These are phyloP conservation scores for Cylindricascospora bacillispora DNA, from an alignment of 1,139 yeast genomes.

Conservation along the genomic window DNA sequence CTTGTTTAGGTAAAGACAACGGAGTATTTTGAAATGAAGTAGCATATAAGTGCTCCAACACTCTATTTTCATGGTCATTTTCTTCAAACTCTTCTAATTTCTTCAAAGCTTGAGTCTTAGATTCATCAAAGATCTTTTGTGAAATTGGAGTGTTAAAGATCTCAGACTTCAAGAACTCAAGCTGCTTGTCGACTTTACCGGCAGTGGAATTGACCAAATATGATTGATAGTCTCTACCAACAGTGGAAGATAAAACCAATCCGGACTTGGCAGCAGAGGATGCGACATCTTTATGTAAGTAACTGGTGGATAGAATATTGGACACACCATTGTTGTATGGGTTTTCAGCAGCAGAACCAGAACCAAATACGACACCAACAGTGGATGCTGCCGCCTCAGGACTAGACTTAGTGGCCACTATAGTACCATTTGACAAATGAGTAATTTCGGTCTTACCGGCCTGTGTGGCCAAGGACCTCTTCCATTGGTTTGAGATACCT, in stretches of 20 bases:
- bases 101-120: conserved; percentile 28
- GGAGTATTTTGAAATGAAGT: conserved; percentile 81
- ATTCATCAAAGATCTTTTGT: conserved; percentile 12
- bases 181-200: conserved; percentile 36
- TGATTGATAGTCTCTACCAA: conserved; percentile 44
- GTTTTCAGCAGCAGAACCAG: conserved; percentile 71
- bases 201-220: conserved; percentile 37
- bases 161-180: conserved; percentile 22
- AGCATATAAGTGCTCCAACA: conserved; percentile 61
- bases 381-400: conserved; percentile 44
- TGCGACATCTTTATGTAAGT: conserved; percentile 27
- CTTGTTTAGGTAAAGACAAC: conserved; percentile 59
- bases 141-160: conserved; percentile 3
- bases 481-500: conserved; percentile 15
- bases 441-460: conserved; percentile 50
- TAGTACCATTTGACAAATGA: conserved; percentile 57
- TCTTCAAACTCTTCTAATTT: conserved; percentile 31
- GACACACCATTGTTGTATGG: conserved; percentile 72
- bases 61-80: conserved; percentile 29
- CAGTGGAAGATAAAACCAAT: conserved; percentile 33
- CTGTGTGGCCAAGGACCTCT: conserved; percentile 35
- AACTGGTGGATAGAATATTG: conserved; percentile 44
- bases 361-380: conserved; percentile 57
- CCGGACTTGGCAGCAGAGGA: conserved; percentile 33
- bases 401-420: conserved; percentile 56